Conservation (phyloP, 2,329 filamentous ascomycete species). For the Exophiala xenobiotica region DNA sequence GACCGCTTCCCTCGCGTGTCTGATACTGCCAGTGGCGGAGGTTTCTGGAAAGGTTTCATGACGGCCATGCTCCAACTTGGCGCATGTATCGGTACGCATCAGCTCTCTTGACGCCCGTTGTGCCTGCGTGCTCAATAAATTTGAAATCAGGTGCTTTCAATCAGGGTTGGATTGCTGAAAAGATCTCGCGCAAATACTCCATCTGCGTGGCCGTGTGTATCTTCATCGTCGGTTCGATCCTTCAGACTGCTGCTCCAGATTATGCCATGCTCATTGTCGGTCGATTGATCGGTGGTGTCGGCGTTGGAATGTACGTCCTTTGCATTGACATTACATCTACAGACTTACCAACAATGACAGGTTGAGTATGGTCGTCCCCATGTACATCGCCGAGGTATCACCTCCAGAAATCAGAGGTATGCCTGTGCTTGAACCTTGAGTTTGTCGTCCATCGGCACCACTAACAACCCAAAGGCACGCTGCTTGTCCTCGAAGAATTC, state of each 20-base stretch:
- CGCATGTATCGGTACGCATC: conserved; percentile 41
- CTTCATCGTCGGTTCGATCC: conserved; percentile 52
- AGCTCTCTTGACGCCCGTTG: background rate
- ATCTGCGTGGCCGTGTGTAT: conserved; percentile 53
- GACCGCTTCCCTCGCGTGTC: conserved; percentile 46
- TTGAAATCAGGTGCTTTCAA: conserved; percentile 41
- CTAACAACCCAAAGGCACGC: conserved; percentile 28
- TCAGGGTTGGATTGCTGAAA: conserved; percentile 53
- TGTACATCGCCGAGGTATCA: conserved; percentile 55
- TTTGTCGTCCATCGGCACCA: background rate
- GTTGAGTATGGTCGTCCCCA: conserved; percentile 49
- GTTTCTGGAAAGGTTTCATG: conserved; percentile 48
- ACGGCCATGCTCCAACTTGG: conserved; percentile 58
- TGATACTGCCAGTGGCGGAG: conserved; percentile 38
- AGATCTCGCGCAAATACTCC: conserved; percentile 53
- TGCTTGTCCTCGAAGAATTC: conserved; percentile 41
- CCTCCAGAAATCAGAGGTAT: conserved; percentile 38
- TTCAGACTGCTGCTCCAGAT: conserved; percentile 52
- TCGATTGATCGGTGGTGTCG: conserved; percentile 51
- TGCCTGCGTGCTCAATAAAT: background rate
- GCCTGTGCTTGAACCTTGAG: background rate
- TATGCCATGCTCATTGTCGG: conserved; percentile 54
- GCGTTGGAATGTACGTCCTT: conserved; percentile 48
- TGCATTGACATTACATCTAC: background rate
- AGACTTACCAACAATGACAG: conserved; percentile 18